Evolutionary conservation across 164 flowering plant genomes (phyloP).

Genomic region (Tetrastigma voinierianum): DNA sequence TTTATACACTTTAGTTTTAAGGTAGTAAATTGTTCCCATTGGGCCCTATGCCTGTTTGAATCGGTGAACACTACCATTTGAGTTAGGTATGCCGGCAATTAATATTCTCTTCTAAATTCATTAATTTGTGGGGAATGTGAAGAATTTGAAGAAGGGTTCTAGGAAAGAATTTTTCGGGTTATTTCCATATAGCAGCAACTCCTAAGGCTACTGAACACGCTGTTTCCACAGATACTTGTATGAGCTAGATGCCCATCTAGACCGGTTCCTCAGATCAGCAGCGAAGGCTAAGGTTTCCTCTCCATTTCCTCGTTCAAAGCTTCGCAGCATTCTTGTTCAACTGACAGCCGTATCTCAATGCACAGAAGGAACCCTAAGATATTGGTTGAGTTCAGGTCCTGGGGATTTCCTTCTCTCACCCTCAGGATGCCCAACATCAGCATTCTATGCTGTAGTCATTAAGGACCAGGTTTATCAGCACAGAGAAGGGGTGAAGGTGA

Average conservation of each 20-base stretch:
- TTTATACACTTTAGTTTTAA: no score
- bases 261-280: constrained; percentile 75
- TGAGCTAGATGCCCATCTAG: constrained; percentile 75
- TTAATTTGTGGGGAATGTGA: no score
- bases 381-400: constrained; percentile 90
- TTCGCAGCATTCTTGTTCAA: constrained; percentile 72
- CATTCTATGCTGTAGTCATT: constrained; percentile 85
- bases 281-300: constrained; percentile 60
- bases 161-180: not conserved
- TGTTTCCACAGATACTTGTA: constrained; percentile 52
- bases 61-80: no score
- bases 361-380: constrained; percentile 72
- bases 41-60: no score
- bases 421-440: constrained; percentile 62
- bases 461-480: constrained; percentile 53
- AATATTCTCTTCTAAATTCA: not conserved
- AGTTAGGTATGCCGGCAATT: no score
- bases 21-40: no score
- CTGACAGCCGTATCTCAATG: constrained; percentile 60
- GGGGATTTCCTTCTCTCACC: constrained; percentile 84
- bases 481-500: constrained; percentile 77
- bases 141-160: not conserved
- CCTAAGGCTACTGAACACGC: not conserved
- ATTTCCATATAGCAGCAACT: no score
- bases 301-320: constrained; percentile 61